Conservation (phyloP, 2,329 filamentous ascomycete genomes). For the Lachnellula arida region DNA sequence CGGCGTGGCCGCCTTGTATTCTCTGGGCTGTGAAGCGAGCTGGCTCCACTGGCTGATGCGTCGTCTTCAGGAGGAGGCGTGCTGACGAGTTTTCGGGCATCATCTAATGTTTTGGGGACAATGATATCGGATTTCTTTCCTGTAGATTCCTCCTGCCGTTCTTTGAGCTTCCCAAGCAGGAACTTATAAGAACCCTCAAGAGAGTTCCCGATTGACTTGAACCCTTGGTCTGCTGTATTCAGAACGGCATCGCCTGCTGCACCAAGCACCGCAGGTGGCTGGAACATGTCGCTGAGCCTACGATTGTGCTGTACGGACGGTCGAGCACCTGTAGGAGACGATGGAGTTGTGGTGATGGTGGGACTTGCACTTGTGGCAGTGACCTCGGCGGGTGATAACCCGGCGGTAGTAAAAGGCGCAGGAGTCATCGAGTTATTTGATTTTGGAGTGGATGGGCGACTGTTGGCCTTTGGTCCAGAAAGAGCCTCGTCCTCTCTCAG, state of each 20-base stretch:
- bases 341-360: conserved; percentile 31
- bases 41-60: conserved; percentile 42
- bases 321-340: conserved; percentile 30
- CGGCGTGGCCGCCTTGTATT: conserved; percentile 27
- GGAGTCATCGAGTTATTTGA: conserved; percentile 26
- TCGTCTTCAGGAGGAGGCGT: conserved; percentile 52
- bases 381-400: conserved; percentile 17
- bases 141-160: conserved; percentile 50
- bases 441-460: conserved; percentile 44
- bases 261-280: conserved; percentile 75
- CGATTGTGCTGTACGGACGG: conserved; percentile 53
- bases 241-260: conserved; percentile 81
- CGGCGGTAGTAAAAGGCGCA: conserved; percentile 30
- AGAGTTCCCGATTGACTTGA: conserved; percentile 88
- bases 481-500: conserved; percentile 74
- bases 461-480: conserved; percentile 57
- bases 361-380: conserved; percentile 26
- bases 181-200: conserved; percentile 93
- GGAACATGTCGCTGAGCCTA: conserved; percentile 79
- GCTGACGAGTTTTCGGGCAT: conserved; percentile 83
- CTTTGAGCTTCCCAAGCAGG: conserved; percentile 80
- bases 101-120: conserved; percentile 86
- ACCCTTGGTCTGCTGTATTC: conserved; percentile 81
- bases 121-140: conserved; percentile 46
- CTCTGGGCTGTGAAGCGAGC: conserved; percentile 42